These are phyloP conservation scores for Speleostelium caveatum DNA, from an alignment of 78 protist genomes.

Conservation along the genomic window DNA sequence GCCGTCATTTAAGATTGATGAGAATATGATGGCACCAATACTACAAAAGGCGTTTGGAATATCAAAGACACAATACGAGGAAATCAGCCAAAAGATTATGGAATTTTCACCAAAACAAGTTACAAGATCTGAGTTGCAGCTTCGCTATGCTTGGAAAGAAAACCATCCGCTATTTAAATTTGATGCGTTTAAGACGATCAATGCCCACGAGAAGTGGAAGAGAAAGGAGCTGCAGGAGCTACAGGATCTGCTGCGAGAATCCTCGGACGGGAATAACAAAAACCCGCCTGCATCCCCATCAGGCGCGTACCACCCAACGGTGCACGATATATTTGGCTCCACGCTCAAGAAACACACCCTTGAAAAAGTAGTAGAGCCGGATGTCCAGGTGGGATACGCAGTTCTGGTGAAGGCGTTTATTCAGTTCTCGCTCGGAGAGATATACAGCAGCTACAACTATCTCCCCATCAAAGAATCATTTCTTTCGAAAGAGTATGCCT, in stretches of 20 bases:
- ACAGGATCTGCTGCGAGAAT: neutral
- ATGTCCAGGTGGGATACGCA: conserved; percentile 41
- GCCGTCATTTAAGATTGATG: neutral
- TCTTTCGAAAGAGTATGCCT: neutral
- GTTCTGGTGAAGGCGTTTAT: conserved; percentile 37
- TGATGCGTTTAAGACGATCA: conserved; percentile 21
- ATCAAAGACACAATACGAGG: conserved; percentile 42
- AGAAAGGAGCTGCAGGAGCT: conserved; percentile 37
- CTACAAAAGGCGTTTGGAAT: conserved; percentile 43
- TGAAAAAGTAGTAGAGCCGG: neutral
- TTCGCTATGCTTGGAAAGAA: conserved; percentile 70
- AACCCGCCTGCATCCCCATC: neutral
- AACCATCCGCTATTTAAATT: conserved; percentile 54
- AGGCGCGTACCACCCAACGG: conserved; percentile 7
- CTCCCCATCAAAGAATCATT: conserved; percentile 22
- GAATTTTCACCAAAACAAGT: conserved; percentile 46
- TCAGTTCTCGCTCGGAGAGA: conserved; percentile 4
- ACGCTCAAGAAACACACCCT: conserved; percentile 50
- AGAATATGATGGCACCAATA: conserved; percentile 25
- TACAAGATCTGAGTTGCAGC: conserved; percentile 34
- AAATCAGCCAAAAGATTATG: conserved; percentile 40
- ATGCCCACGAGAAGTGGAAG: conserved; percentile 56
- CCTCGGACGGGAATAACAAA: neutral
- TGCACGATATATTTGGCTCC: conserved; percentile 39
- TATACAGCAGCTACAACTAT: neutral